Conservation (phyloP, 495 filamentous ascomycete genomes). For the Lepidopterella palustris region DNA sequence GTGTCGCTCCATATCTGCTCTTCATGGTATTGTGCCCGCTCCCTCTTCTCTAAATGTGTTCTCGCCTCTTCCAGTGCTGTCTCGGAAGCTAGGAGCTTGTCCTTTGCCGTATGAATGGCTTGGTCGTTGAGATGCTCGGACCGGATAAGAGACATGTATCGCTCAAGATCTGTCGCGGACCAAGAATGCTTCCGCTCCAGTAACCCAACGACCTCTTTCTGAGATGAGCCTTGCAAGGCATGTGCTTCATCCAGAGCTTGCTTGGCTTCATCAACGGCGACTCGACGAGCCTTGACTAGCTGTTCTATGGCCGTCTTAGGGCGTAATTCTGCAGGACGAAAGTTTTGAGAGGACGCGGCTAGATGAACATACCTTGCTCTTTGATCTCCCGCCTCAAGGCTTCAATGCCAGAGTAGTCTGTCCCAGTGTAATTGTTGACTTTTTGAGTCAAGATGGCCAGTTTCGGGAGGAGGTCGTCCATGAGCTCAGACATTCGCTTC, state of each 20-base stretch:
- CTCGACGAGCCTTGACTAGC: slow-evolving; percentile 55
- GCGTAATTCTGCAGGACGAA: not conserved
- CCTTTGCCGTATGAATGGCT: slow-evolving; percentile 66
- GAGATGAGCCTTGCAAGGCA: slow-evolving; percentile 69
- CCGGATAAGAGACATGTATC: slow-evolving; percentile 88
- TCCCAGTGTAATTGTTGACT: slow-evolving; percentile 85
- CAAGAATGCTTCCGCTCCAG: slow-evolving; percentile 91
- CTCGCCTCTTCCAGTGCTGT: slow-evolving; percentile 68
- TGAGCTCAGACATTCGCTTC: slow-evolving; percentile 66
- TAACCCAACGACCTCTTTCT: slow-evolving; percentile 91
- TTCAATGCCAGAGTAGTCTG: slow-evolving; percentile 81
- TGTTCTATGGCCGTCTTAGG: slow-evolving; percentile 44
- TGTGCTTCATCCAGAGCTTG: slow-evolving; percentile 71
- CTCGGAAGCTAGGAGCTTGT: slow-evolving; percentile 66
- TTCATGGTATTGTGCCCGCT: slow-evolving; percentile 90
- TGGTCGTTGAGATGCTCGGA: slow-evolving; percentile 91
- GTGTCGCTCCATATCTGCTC: slow-evolving; percentile 99
- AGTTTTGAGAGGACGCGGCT: not conserved
- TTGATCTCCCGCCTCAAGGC: slow-evolving; percentile 70
- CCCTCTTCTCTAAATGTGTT: slow-evolving; percentile 64
- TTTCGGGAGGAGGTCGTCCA: slow-evolving; percentile 85
- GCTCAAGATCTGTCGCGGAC: slow-evolving; percentile 80
- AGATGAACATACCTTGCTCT: slow-evolving; percentile 47
- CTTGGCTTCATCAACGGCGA: slow-evolving; percentile 62
- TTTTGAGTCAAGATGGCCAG: slow-evolving; percentile 77